Base-by-base conservation (phyloP, 768 basidiomycete genomes). In the Phanerochaete sordida region DNA sequence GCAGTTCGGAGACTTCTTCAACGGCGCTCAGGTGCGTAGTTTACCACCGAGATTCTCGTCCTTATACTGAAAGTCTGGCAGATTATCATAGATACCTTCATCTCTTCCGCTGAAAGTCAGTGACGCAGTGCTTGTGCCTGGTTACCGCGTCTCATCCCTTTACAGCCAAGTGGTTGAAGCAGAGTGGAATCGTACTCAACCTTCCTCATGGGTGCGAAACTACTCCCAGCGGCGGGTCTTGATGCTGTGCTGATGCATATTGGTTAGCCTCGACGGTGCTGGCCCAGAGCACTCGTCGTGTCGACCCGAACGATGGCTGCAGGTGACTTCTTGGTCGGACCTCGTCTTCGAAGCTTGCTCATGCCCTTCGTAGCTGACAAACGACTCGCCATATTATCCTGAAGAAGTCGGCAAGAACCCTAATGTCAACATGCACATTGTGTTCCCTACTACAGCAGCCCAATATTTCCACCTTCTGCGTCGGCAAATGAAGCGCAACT, bases 391-490 rank as follows among this genome's bases (percentile, higher is more conserved):
- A 60, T 59, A 70, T 8, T 69, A 69, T 33, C 63, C 69, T 28
- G 66, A 74, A 46, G 67, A 68, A 6, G 66, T 73, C 52, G 70
- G 72, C 28, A 47, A 48, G 9, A 51, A 59, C 23, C 66, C 70
- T 6, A 88, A 89, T 64, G 79, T 94, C 60, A 96, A 96, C 70
- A 88, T 95, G 81, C 87, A 89, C 51, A 83, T 95, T 30, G 82
- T 82, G 3, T 95, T 87, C 74, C 92, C 93, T 0, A 95, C 93
- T 0, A 95, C 94, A 0, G 84, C 95, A 0, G 90, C 91, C 0
- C 92, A 96, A 59, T 93, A 95, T 65, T 97, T 96, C 84, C 95
- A 97, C 70, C 79, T 96, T 1, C 77, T 97, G n/a, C 79, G 95
- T 57, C 79, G 94, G 50, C 95, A 96, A 72, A 83, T 95, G 68